Evolutionary conservation across 2,329 filamentous ascomycete species (phyloP), one percentile per base, ranked within the genome.

Genomic region (Hypoxylon sp.): DNA sequence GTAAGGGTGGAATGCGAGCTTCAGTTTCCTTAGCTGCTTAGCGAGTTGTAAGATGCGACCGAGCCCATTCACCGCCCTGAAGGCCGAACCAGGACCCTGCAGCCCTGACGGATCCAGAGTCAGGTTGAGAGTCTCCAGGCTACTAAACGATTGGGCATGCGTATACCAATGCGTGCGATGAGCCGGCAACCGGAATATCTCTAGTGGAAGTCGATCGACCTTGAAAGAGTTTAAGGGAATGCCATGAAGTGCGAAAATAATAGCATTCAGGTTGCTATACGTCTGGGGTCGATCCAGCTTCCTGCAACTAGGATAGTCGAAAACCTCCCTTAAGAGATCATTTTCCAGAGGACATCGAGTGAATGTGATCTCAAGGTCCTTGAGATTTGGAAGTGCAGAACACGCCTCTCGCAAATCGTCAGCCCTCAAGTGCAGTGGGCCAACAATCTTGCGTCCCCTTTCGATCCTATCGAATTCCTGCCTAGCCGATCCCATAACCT

Each of bases 151-250:
- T 55, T 78, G 76, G 5, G 78, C 79, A 56, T 80, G 80, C 65
- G 79, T 77, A 71, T 81, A 80, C 82, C 82, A 84, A 62, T 80
- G 78, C 11, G 72, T 74, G 23, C 81, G 79, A 72, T 82, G 77
- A 46, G 73, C 74, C 7, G 76, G 70, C 43, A 79, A 59, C 52
- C 79, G 78, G 67, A 83, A 81, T 14, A 82, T 73, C 66, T 83
- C 81, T 48, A 83, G 76, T 6, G 82, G 82, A 53, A 84, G 76
- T 11, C 81, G 79, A 71, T 84, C 82, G 60, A 84, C 76, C 52
- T 79, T 75, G 62, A 84, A 78, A 4, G 80, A 79, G 10, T 73
- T 69, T 45, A 83, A 75, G 19, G 73, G 73, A 32, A 78, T 69
- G 32, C 80, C 79, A 41, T 80, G 77, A 56, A 80, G 65, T 30